A percentile compares a stretch with the other conserved stretches of the same genome.
These are phyloP conservation scores for Calendula officinalis DNA, from an alignment of 129 eudicot genomes.

Conservation along the genomic window DNA sequence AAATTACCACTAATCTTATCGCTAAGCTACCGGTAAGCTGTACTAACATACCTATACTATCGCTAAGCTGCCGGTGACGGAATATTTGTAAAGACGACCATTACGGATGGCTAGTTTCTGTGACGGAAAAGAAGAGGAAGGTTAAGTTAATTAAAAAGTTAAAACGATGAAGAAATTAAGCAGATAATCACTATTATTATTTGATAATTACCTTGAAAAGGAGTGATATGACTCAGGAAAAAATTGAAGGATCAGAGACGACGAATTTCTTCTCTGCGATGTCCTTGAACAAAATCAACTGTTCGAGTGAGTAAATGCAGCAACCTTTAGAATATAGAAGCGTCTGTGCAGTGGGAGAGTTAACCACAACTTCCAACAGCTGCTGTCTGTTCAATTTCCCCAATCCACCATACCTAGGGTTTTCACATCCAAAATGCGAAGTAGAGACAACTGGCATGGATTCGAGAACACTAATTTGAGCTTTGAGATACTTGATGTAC, in stretches of 20 bases:
- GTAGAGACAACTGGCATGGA: slow-evolving; percentile 40
- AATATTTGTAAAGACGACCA: too few relatives aligned
- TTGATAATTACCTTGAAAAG: slow-evolving; percentile 17
- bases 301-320: slow-evolving; percentile 54
- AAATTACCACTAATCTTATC: too few relatives aligned
- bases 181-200: background rate
- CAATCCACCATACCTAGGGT: slow-evolving; percentile 28
- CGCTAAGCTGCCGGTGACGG: too few relatives aligned
- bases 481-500: slow-evolving; percentile 55
- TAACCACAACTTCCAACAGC: slow-evolving; percentile 53
- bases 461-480: slow-evolving; percentile 51
- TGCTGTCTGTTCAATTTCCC: slow-evolving; percentile 55
- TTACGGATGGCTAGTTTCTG: too few relatives aligned
- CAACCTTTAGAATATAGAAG: slow-evolving; percentile 39
- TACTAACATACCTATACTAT: too few relatives aligned
- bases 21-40: too few relatives aligned
- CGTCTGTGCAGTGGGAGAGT: slow-evolving; percentile 61
- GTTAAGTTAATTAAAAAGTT: background rate
- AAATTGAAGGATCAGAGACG: slow-evolving; percentile 6
- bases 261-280: slow-evolving; percentile 31
- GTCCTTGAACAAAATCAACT: slow-evolving; percentile 38
- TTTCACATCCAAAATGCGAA: slow-evolving; percentile 8
- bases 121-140: too few relatives aligned
- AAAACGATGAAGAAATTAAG: background rate
- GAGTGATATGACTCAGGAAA: slow-evolving; percentile 2